These are phyloP conservation scores for Hygrocybe punicea DNA, from an alignment of 768 basidiomycete species.

Conservation along the genomic window DNA sequence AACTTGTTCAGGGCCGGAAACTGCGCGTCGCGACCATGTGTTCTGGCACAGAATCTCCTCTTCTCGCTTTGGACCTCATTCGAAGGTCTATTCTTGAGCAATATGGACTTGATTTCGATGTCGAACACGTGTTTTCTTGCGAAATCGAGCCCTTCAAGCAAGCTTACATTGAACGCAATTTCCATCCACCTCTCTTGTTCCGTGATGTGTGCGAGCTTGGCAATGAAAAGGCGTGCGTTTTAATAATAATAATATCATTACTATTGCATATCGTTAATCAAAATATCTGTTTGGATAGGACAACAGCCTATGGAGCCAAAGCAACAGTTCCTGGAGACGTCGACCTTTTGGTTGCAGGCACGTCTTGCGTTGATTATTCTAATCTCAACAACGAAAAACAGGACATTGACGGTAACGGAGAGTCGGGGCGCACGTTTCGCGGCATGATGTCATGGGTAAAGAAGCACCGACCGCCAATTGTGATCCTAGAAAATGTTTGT, in stretches of 20 bases:
- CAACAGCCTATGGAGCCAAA: slow-evolving; percentile 88
- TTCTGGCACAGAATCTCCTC: slow-evolving; percentile 92
- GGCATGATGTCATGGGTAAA: slow-evolving; percentile 94
- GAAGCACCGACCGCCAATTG: slow-evolving; percentile 83
- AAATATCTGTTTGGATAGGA: slow-evolving; percentile 42
- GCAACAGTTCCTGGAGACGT: slow-evolving; percentile 86
- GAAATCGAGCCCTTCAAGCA: slow-evolving; percentile 98
- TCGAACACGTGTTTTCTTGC: slow-evolving; percentile 94
- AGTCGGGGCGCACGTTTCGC: slow-evolving; percentile 89
- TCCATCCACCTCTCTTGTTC: slow-evolving; percentile 87
- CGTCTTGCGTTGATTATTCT: slow-evolving; percentile 97
- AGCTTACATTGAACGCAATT: slow-evolving; percentile 96
- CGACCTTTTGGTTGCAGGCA: slow-evolving; percentile 88
- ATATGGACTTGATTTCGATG: slow-evolving; percentile 57
- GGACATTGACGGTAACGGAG: slow-evolving; percentile 82
- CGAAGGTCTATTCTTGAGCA: slow-evolving; percentile 70
- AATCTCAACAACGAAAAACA: slow-evolving; percentile 91
- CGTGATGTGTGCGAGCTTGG: slow-evolving; percentile 92
- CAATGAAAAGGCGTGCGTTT: slow-evolving; percentile 66
- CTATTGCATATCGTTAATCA: neutral
- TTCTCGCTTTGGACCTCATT: slow-evolving; percentile 85
- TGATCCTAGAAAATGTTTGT: slow-evolving; percentile 93
- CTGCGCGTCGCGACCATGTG: slow-evolving; percentile 96
- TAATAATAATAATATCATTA: neutral
- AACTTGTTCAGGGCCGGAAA: slow-evolving; percentile 71